Evolutionary conservation across 2,329 filamentous ascomycete species (phyloP).

Genomic region (Fusarium succisae): DNA sequence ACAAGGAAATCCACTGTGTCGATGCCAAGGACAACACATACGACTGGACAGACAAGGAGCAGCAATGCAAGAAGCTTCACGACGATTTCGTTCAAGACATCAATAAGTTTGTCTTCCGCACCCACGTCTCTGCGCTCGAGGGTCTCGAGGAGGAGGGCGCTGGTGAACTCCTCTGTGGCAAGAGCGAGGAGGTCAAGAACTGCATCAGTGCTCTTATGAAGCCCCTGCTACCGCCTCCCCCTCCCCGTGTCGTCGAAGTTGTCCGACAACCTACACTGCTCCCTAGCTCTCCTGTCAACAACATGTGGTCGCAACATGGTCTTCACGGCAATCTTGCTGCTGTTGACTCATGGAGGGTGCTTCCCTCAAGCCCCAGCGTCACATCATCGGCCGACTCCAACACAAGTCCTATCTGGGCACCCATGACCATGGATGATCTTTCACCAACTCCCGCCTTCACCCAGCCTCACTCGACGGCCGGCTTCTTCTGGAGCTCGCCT

Average conservation of each 20-base stretch:
- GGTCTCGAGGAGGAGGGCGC: conserved; percentile 96
- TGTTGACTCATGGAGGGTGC: conserved; percentile 88
- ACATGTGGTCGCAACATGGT: conserved; percentile 82
- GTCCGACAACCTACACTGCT: conserved; percentile 86
- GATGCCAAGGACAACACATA: conserved; percentile 90
- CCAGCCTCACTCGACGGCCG: conserved; percentile 74
- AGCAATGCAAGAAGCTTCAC: conserved; percentile 95
- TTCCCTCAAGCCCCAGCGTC: conserved; percentile 87
- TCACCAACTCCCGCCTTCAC: conserved; percentile 85
- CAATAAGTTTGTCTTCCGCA: conserved; percentile 97
- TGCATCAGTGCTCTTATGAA: conserved; percentile 87
- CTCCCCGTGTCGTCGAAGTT: conserved; percentile 88
- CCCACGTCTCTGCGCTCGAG: conserved; percentile 87
- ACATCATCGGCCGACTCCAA: conserved; percentile 77
- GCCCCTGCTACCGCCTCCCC: conserved; percentile 84
- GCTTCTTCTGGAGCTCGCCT: conserved; percentile 83
- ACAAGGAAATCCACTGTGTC: conserved; percentile 93
- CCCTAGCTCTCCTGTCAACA: conserved; percentile 80
- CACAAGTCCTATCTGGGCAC: conserved; percentile 79
- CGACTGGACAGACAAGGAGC: conserved; percentile 96
- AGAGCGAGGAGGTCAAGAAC: conserved; percentile 92
- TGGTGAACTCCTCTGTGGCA: conserved; percentile 89
- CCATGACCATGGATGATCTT: conserved; percentile 78
- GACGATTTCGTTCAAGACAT: conserved; percentile 95
- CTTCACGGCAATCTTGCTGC: conserved; percentile 71